Percentiles rank a stretch among this genome's conserved stretches.
phyloP scores from a whole-genome alignment of 1,284 basidiomycete genomes.

The Trichosporon faecale region DNA sequence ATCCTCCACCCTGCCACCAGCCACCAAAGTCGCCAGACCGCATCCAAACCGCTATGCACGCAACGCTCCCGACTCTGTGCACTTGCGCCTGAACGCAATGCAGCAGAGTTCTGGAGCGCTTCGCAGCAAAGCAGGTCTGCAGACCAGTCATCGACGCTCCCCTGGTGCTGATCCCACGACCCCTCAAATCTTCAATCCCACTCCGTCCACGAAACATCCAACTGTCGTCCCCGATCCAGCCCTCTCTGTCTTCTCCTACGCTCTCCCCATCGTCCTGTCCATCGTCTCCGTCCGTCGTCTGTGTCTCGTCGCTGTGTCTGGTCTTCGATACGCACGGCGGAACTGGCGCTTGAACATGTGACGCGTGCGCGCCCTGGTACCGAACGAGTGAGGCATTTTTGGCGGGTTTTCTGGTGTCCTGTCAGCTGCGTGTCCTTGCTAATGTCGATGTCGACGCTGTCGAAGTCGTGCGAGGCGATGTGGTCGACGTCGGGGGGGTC shows the following conservation, averaged over 20 bases:
- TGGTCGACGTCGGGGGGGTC: slow-evolving; percentile 30
- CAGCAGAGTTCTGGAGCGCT: background rate
- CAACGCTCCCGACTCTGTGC: background rate
- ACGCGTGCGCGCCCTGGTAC: slow-evolving; percentile 99
- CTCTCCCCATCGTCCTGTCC: background rate
- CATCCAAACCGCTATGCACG: background rate
- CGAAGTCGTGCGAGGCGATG: slow-evolving; percentile 17
- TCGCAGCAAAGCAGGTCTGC: background rate
- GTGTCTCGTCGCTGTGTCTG: background rate
- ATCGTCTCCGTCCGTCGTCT: background rate
- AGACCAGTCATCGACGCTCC: background rate
- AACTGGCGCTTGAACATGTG: slow-evolving; percentile 98
- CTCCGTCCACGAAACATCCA: background rate
- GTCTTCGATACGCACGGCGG: slow-evolving; percentile 65
- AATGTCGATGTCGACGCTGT: background rate
- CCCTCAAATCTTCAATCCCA: background rate
- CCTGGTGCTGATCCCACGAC: background rate
- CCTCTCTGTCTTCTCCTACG: background rate
- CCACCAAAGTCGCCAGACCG: background rate
- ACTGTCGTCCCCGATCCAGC: background rate
- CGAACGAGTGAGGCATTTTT: slow-evolving; percentile 98
- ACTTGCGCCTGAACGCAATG: background rate
- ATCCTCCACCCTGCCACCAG: background rate
- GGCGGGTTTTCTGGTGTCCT: slow-evolving; percentile 54
- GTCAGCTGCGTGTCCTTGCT: background rate